These are phyloP conservation scores for Thuidium tamariscinum DNA, from an alignment of 225 moss, liverwort and hornwort species.

Conservation along the genomic window DNA sequence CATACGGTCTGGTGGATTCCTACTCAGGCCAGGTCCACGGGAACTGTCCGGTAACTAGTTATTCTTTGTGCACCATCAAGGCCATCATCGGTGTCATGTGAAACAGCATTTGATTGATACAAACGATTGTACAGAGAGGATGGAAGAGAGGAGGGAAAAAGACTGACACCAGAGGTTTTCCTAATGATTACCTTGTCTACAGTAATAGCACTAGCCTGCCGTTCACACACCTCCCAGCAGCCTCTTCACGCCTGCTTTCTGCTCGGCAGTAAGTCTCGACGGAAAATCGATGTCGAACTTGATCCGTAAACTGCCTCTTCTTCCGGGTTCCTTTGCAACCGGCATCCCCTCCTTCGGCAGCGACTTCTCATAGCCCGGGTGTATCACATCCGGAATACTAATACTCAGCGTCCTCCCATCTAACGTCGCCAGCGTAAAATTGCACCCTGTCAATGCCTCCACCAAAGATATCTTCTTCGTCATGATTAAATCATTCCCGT, in stretches of 20 bases:
- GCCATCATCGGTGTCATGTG: conserved; percentile 2
- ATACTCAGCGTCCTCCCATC: conserved; percentile 83
- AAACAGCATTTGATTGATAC: conserved; percentile 1
- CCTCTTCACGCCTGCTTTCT: conserved; percentile 82
- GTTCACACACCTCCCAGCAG: conserved; percentile 57
- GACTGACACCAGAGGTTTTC: not conserved
- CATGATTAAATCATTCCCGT: conserved; percentile 94
- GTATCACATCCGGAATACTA: conserved; percentile 64
- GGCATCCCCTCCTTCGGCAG: conserved; percentile 98
- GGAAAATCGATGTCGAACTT: conserved; percentile 94
- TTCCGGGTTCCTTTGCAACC: conserved; percentile 91
- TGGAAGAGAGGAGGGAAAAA: not conserved
- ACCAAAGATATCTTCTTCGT: conserved; percentile 68
- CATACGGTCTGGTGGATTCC: not conserved
- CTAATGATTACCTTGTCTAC: conserved; percentile 24
- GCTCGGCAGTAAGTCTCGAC: conserved; percentile 64
- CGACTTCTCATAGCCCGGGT: conserved; percentile 82
- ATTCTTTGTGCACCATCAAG: not conserved
- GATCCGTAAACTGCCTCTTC: conserved; percentile 81
- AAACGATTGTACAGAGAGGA: conserved; percentile 7
- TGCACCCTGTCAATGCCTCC: conserved; percentile 92
- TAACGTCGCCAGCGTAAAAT: conserved; percentile 59
- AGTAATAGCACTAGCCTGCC: not conserved
- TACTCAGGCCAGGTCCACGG: not conserved
- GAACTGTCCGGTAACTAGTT: not conserved